Conservation (phyloP, 2,329 filamentous ascomycete genomes). For the Helicocarpus griseus region DNA sequence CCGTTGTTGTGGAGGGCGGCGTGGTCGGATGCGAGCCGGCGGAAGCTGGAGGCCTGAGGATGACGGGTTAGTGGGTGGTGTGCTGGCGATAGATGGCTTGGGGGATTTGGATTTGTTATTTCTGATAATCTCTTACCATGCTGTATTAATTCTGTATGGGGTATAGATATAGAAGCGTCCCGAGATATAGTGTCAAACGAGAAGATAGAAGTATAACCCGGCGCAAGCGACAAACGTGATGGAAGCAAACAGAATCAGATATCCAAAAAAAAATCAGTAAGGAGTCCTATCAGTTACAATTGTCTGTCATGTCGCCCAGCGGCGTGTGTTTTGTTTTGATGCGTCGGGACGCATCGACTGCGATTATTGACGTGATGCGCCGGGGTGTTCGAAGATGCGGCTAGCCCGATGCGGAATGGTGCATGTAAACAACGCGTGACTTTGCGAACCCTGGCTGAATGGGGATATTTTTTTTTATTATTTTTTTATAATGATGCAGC, state of each 20-base stretch:
- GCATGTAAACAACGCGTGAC: not conserved
- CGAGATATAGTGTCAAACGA: not conserved
- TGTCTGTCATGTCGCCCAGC: not conserved
- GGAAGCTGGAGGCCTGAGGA: slow-evolving; percentile 32
- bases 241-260: not conserved
- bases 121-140: too few species aligned
- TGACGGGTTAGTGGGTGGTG: too few species aligned
- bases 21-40: slow-evolving; percentile 52
- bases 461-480: too few species aligned
- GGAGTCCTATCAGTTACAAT: not conserved
- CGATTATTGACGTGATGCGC: not conserved
- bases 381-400: not conserved
- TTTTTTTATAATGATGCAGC: too few species aligned
- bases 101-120: too few species aligned
- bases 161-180: too few species aligned
- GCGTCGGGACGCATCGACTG: not conserved
- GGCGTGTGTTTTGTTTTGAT: not conserved
- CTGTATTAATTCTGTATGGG: not conserved
- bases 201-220: not conserved
- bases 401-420: not conserved
- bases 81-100: too few species aligned
- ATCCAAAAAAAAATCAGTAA: not conserved
- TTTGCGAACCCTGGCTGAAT: not conserved
- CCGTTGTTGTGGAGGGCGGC: slow-evolving; percentile 44
- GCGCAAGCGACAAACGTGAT: not conserved